Evolutionary conservation across 176 grass and related monocot genomes (phyloP).

Genomic region (Triticum urartu): DNA sequence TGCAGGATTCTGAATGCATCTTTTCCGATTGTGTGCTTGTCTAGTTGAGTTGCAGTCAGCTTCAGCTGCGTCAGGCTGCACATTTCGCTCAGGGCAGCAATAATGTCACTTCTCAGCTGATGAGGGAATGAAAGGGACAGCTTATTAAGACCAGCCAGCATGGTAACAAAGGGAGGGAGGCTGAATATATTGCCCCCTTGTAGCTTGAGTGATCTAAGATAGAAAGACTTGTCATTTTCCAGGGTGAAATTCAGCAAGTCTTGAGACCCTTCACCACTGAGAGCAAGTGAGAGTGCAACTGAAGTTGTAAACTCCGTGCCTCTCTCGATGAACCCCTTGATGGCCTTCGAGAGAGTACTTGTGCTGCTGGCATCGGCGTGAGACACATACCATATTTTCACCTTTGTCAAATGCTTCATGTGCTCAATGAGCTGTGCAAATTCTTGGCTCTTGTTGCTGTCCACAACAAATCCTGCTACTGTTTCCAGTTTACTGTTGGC

Average conservation of each 20-base stretch:
- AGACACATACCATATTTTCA: too few species aligned
- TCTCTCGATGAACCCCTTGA: constrained; percentile 10
- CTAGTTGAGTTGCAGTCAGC: too few species aligned
- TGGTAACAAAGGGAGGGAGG: background rate
- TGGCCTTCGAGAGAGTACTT: background rate
- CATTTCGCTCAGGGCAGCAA: background rate
- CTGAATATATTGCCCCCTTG: background rate
- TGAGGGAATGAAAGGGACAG: background rate
- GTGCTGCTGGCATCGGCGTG: background rate
- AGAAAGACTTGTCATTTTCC: background rate
- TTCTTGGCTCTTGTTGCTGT: too few species aligned
- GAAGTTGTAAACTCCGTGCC: background rate
- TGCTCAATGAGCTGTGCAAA: too few species aligned
- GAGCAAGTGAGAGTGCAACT: background rate
- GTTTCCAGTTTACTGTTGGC: too few species aligned
- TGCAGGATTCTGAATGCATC: too few species aligned
- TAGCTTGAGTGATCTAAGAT: background rate
- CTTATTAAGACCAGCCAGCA: background rate
- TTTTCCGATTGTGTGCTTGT: too few species aligned
- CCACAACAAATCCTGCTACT: too few species aligned
- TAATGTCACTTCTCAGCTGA: background rate
- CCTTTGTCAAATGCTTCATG: too few species aligned
- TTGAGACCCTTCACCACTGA: background rate
- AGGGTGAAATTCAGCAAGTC: background rate
- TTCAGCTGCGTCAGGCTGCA: too few species aligned